These are phyloP conservation scores for Narthecium ossifragum DNA, from an alignment of 106 monocot genomes.

Conservation along the genomic window DNA sequence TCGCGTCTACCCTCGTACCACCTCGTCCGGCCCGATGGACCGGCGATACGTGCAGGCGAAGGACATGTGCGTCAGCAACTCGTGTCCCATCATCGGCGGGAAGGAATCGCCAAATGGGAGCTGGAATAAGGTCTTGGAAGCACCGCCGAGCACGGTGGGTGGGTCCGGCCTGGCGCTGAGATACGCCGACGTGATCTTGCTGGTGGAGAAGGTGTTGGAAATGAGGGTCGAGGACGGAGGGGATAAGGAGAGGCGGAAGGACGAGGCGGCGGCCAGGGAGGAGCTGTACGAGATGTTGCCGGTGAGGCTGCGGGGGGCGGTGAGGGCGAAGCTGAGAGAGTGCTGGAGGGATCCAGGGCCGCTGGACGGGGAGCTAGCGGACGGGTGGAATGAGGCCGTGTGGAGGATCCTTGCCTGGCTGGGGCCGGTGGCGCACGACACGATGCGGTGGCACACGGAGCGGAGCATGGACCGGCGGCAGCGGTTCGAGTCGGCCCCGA, in stretches of 20 bases:
- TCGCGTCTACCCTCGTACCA: not conserved
- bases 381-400: constrained; percentile 63
- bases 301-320: constrained; percentile 16
- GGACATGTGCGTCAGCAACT: constrained; percentile 29
- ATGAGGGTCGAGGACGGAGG: constrained; percentile 7
- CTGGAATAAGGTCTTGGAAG: constrained; percentile 19
- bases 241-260: constrained; percentile 8
- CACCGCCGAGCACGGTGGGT: constrained; percentile 30
- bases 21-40: constrained; percentile 33
- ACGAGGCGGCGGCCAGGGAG: constrained; percentile 25
- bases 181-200: constrained; percentile 52
- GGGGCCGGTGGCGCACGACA: constrained; percentile 50
- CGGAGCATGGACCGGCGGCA: constrained; percentile 38
- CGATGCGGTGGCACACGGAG: constrained; percentile 51
- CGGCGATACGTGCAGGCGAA: not conserved
- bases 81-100: constrained; percentile 31
- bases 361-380: constrained; percentile 29
- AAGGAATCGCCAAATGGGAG: not conserved
- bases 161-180: constrained; percentile 31
- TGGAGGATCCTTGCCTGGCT: constrained; percentile 54
- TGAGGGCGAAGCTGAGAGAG: constrained; percentile 42
- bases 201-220: constrained; percentile 32
- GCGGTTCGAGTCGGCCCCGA: constrained; percentile 23
- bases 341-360: constrained; percentile 30
- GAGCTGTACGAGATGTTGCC: constrained; percentile 44